Evolutionary conservation across 2,329 filamentous ascomycete species (phyloP).

Genomic region (Hymenoscyphus scutula): DNA sequence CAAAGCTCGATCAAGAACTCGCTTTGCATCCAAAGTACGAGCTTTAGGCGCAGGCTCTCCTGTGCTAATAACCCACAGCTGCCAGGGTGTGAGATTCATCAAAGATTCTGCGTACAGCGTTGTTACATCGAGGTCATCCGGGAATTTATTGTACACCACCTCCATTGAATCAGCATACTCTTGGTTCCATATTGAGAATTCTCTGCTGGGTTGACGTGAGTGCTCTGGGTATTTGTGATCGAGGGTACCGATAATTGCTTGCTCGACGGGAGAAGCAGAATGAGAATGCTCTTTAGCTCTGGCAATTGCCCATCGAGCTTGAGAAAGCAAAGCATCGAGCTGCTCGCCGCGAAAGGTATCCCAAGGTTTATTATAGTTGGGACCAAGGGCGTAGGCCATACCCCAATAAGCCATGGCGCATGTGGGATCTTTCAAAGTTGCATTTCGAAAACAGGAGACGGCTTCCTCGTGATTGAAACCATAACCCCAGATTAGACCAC

Average conservation of each 20-base stretch:
- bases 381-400: slow-evolving; percentile 67
- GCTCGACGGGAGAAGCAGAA: slow-evolving; percentile 51
- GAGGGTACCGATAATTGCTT: slow-evolving; percentile 62
- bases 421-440: slow-evolving; percentile 50
- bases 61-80: slow-evolving; percentile 59
- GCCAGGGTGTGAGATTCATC: slow-evolving; percentile 66
- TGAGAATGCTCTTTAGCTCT: slow-evolving; percentile 43
- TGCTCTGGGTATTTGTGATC: slow-evolving; percentile 58
- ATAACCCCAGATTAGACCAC: slow-evolving; percentile 71
- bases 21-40: slow-evolving; percentile 56
- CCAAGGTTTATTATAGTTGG: slow-evolving; percentile 81
- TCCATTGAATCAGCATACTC: slow-evolving; percentile 62
- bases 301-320: slow-evolving; percentile 46
- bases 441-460: slow-evolving; percentile 59
- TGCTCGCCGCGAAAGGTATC: slow-evolving; percentile 64
- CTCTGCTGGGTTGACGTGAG: slow-evolving; percentile 39
- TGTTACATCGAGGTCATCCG: slow-evolving; percentile 60
- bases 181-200: slow-evolving; percentile 55
- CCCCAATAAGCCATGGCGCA: slow-evolving; percentile 70
- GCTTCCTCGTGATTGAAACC: slow-evolving; percentile 76
- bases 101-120: slow-evolving; percentile 62
- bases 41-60: slow-evolving; percentile 54
- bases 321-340: slow-evolving; percentile 48
- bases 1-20: slow-evolving; percentile 58
- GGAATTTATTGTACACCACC: slow-evolving; percentile 50